phyloP scores from a whole-genome alignment of 257 asterid species.

The Petunia axillaris region DNA sequence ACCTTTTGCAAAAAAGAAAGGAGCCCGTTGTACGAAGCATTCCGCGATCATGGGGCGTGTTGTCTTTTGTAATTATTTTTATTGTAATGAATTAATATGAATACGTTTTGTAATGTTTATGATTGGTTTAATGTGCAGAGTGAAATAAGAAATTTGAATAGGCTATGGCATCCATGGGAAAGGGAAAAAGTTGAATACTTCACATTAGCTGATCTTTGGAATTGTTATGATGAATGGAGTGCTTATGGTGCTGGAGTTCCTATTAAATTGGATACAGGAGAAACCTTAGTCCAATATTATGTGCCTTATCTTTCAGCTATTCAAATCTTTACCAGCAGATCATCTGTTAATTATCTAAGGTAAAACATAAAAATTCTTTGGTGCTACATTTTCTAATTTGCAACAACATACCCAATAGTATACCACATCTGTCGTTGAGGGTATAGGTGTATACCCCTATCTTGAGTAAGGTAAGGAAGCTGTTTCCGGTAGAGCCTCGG shows the following conservation, averaged over 20 bases:
- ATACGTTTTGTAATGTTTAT: not conserved
- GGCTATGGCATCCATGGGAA: conserved; percentile 96
- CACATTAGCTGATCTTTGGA: conserved; percentile 86
- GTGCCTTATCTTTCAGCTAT: conserved; percentile 96
- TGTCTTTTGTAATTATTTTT: not conserved
- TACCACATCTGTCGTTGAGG: too few relatives aligned
- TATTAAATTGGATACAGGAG: conserved; percentile 63
- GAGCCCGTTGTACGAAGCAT: too few relatives aligned
- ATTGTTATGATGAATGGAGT: conserved; percentile 86
- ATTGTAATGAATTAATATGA: not conserved
- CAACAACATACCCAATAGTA: too few relatives aligned
- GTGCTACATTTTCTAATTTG: not conserved
- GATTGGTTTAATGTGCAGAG: conserved; percentile 42
- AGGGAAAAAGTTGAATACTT: conserved; percentile 84
- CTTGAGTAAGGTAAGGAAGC: too few relatives aligned
- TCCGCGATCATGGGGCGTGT: too few relatives aligned
- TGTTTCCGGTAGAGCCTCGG: not conserved
- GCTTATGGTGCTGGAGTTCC: conserved; percentile 96
- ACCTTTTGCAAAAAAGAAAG: too few relatives aligned
- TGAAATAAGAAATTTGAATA: conserved; percentile 79
- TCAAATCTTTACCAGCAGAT: conserved; percentile 85
- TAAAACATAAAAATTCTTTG: conserved; percentile 29
- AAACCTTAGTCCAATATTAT: conserved; percentile 72
- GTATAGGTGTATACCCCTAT: too few relatives aligned
- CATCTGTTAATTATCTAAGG: conserved; percentile 73